A percentile compares a stretch with the other conserved stretches of the same genome.
These are phyloP conservation scores for Rhynchospora tenuis DNA, from an alignment of 176 grass and related monocot genomes.

Conservation along the genomic window DNA sequence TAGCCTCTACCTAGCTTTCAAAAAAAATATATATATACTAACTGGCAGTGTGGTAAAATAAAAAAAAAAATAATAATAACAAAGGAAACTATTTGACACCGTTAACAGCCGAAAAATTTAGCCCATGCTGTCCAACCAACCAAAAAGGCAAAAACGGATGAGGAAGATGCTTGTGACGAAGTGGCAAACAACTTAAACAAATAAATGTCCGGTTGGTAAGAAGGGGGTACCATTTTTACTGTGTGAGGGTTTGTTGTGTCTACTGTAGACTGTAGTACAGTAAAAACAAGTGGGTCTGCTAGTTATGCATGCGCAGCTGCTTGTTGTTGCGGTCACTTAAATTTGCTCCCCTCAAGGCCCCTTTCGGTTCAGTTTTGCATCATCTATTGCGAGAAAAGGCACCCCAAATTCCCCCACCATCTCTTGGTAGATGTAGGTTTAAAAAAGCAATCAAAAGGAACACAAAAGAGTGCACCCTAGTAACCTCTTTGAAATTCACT, in stretches of 20 bases:
- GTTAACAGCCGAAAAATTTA: too few species aligned
- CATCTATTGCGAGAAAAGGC: background rate
- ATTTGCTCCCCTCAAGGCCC: background rate
- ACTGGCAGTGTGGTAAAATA: too few species aligned
- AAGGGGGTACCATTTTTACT: too few species aligned
- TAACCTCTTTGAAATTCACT: background rate
- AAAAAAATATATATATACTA: too few species aligned
- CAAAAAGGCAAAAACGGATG: too few species aligned
- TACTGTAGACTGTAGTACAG: background rate
- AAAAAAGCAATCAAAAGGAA: background rate
- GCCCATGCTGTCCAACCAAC: too few species aligned
- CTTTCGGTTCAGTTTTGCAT: background rate
- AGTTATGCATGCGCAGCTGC: background rate
- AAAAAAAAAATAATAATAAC: too few species aligned
- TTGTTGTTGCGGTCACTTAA: background rate
- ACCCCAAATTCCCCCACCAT: background rate
- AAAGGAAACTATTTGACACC: too few species aligned
- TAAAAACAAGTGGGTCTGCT: background rate
- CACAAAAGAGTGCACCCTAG: background rate
- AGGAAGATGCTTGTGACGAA: too few species aligned
- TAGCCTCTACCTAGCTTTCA: too few species aligned
- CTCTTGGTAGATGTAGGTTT: background rate
- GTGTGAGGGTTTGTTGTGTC: background rate
- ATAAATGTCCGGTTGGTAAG: background rate
- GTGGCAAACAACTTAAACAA: background rate